Conservation (phyloP, 257 asterid species). For the Penstemon newberryi region DNA sequence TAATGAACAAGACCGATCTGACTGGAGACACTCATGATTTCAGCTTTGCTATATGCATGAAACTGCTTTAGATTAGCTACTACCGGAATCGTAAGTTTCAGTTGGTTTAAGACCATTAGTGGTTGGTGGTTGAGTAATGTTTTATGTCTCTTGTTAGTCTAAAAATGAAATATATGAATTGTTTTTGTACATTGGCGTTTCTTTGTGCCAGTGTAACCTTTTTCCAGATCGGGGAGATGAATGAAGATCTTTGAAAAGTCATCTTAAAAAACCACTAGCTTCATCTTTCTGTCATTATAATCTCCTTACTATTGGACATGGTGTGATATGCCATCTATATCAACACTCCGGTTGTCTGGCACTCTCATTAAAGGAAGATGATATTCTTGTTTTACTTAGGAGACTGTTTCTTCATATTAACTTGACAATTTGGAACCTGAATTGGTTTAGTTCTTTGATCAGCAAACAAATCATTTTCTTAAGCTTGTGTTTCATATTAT, state of each 20-base stretch:
- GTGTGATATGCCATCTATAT: not conserved
- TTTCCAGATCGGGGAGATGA: slow-evolving; percentile 1
- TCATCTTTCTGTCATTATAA: not conserved
- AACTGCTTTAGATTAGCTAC: not conserved
- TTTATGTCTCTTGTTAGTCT: not conserved
- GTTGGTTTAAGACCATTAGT: not conserved
- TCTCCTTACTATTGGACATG: not conserved
- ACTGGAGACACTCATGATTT: not conserved
- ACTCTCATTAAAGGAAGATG: not conserved
- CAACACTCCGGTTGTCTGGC: too few species aligned
- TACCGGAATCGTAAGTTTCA: not conserved
- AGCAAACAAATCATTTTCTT: not conserved
- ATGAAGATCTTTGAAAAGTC: not conserved
- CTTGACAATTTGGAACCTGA: slow-evolving; percentile 23
- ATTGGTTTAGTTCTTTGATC: slow-evolving; percentile 12
- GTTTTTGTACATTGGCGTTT: not conserved
- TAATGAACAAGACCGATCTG: slow-evolving; percentile 15
- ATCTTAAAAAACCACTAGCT: slow-evolving; percentile 2
- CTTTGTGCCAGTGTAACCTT: not conserved
- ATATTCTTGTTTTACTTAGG: slow-evolving; percentile 4
- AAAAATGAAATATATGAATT: slow-evolving; percentile 14
- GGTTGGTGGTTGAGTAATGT: slow-evolving; percentile 2
- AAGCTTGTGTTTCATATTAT: slow-evolving; percentile 32
- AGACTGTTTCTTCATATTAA: not conserved
- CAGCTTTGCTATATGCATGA: too few species aligned